Percentiles rank a stretch among this genome's conserved stretches.
phyloP scores from a whole-genome alignment of 2,329 filamentous ascomycete species.

The Westerdykella ornata region DNA sequence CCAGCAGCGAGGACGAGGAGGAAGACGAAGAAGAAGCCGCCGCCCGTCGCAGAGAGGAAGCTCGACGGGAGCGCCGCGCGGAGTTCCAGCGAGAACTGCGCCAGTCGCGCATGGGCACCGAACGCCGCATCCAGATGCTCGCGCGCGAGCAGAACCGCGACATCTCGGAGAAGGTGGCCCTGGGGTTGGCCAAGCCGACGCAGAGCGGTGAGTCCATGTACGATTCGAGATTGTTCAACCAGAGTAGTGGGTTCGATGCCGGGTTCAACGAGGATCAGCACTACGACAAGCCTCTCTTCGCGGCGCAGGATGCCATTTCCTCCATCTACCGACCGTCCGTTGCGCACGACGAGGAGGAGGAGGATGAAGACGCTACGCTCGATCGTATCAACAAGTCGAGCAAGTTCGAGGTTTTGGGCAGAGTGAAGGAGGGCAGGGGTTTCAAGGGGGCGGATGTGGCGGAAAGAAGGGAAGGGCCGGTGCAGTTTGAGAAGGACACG shows the following conservation, averaged over 20 bases:
- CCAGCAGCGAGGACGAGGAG: constrained; percentile 26
- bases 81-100: constrained; percentile 86
- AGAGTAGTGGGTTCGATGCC: constrained; percentile 79
- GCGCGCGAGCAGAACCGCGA: constrained; percentile 93
- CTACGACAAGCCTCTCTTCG: constrained; percentile 96
- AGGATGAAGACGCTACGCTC: constrained; percentile 73
- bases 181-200: constrained; percentile 91
- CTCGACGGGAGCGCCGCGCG: constrained; percentile 67
- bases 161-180: constrained; percentile 92
- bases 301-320: constrained; percentile 87
- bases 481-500: constrained; percentile 89
- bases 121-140: constrained; percentile 85
- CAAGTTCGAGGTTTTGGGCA: constrained; percentile 82
- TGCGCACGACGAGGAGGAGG: constrained; percentile 64
- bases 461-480: constrained; percentile 76
- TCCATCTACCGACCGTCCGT: constrained; percentile 84
- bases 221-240: constrained; percentile 91
- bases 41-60: constrained; percentile 67
- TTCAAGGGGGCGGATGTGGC: constrained; percentile 82
- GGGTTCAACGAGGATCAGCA: constrained; percentile 97
- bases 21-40: constrained; percentile 60
- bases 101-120: constrained; percentile 91
- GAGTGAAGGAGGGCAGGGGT: constrained; percentile 59
- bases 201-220: constrained; percentile 92
- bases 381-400: constrained; percentile 79